Evolutionary conservation across 495 filamentous ascomycete species (phyloP).

Genomic region (Penicillium dipodomyicola): DNA sequence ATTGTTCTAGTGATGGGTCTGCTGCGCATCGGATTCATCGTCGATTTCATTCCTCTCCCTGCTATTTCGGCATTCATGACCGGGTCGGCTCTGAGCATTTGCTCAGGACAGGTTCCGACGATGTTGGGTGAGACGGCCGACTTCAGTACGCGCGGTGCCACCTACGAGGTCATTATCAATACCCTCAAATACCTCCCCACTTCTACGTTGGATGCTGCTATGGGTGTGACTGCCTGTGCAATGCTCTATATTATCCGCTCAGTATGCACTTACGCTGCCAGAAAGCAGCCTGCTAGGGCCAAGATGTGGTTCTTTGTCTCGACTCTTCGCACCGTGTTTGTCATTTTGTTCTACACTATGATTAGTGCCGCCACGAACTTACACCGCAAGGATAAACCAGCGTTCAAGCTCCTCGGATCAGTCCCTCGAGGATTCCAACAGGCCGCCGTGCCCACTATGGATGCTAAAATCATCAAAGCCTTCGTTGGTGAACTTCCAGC

Average conservation of each 20-base stretch:
- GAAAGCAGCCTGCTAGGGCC: constrained; percentile 63
- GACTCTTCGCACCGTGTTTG: constrained; percentile 86
- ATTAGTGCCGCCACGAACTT: constrained; percentile 83
- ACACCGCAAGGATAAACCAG: constrained; percentile 45
- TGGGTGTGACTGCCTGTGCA: constrained; percentile 80
- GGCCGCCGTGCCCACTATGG: constrained; percentile 72
- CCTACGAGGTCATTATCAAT: constrained; percentile 85
- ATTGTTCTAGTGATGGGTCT: constrained; percentile 82
- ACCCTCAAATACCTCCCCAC: constrained; percentile 71
- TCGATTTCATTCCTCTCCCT: constrained; percentile 90
- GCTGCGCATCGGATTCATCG: constrained; percentile 81
- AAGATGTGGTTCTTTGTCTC: constrained; percentile 86
- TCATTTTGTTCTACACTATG: constrained; percentile 90
- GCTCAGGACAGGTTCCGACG: constrained; percentile 77
- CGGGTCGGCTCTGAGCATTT: constrained; percentile 90
- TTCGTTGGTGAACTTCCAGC: constrained; percentile 69
- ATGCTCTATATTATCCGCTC: constrained; percentile 81
- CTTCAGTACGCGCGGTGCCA: constrained; percentile 71
- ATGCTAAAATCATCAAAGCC: constrained; percentile 57
- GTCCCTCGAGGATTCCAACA: constrained; percentile 85
- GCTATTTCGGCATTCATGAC: constrained; percentile 98
- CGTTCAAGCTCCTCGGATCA: constrained; percentile 65
- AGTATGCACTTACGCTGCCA: constrained; percentile 63
- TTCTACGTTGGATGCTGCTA: constrained; percentile 74
- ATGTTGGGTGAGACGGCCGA: constrained; percentile 76